A percentile compares a stretch with the other conserved stretches of the same genome.
phyloP scores from a whole-genome alignment of 2,329 filamentous ascomycete species.

The Verticillium alfalfae region DNA sequence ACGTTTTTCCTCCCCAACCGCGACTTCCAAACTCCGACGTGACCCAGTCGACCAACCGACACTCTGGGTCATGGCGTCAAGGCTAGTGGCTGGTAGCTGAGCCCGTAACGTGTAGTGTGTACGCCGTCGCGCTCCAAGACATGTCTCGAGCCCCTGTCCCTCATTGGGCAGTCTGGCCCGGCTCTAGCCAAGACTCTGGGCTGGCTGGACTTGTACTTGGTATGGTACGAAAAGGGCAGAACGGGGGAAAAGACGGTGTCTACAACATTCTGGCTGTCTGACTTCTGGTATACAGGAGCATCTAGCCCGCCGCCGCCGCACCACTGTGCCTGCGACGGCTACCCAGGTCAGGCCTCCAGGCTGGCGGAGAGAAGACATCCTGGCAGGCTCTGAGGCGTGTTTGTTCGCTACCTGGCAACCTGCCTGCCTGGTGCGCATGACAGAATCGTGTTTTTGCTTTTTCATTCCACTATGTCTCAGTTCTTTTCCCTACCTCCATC shows the following conservation, averaged over 20 bases:
- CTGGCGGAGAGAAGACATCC: neutral
- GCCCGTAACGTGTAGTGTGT: neutral
- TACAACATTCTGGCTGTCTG: neutral
- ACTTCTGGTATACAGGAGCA: neutral
- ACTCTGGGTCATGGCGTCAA: neutral
- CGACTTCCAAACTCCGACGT: neutral
- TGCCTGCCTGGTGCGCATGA: neutral
- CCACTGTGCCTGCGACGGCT: neutral
- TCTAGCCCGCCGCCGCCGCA: neutral
- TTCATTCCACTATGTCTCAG: neutral
- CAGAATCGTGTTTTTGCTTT: neutral
- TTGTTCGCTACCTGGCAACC: neutral
- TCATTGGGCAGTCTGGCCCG: neutral
- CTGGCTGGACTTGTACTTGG: neutral
- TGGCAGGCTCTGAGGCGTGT: neutral
- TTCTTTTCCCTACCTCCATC: neutral
- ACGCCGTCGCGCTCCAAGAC: neutral
- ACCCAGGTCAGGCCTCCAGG: too few relatives aligned
- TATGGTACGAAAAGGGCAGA: neutral
- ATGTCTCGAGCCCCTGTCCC: neutral
- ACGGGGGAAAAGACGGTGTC: neutral
- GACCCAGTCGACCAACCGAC: neutral
- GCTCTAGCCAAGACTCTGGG: neutral
- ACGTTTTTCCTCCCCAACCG: too few relatives aligned
- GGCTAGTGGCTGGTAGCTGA: neutral